Evolutionary conservation across 495 filamentous ascomycete species (phyloP), one percentile per base, ranked within the genome.

Genomic region (Xylaria flabelliformis): DNA sequence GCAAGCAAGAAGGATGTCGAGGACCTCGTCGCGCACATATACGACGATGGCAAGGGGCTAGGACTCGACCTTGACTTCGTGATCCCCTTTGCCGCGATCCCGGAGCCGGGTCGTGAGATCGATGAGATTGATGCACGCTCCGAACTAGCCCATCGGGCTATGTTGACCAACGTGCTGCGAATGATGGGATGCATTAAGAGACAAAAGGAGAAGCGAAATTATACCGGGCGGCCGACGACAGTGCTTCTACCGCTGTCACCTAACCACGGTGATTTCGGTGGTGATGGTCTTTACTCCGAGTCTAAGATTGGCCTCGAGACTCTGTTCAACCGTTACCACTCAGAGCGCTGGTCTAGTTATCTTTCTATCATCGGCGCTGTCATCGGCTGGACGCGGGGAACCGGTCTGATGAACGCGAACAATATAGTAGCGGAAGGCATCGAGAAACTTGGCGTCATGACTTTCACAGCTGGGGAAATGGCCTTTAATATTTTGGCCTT

Each of bases 391-490:
- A 96, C 93, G 71, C 92, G 93, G 82, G 93, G 93, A 62, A 96
- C 93, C 70, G 93, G 93, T 74, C 84, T 96, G 59, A 96, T 96
- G 93, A 89, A 88, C 78, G 92, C 90, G 65, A 96, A 96, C 82
- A 96, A 96, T 76, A 88, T 94, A 79, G 91, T 94, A 70, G 93
- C 93, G 13, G 92, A 95, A 77, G 93, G 93, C 67, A 89, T 96
- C 69, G 93, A 96, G 81, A 91, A 90, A 73, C 91, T 92, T 74
- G 93, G 93, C 77, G 93, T 95, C 19, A 90, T 93, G 69, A 96
- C 93, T 0, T 96, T 96, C 82, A 94, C 92, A 32, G 93, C 95
- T 83, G 90, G 92, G 73, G 93, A 96, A 80, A 96, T 96, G 93
- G 93, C 93, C 9, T 94, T 96, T 85, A 96, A 95, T 80, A 82